Evolutionary conservation across 306 rosid species (phyloP).

Genomic region (Quercus dentata): DNA sequence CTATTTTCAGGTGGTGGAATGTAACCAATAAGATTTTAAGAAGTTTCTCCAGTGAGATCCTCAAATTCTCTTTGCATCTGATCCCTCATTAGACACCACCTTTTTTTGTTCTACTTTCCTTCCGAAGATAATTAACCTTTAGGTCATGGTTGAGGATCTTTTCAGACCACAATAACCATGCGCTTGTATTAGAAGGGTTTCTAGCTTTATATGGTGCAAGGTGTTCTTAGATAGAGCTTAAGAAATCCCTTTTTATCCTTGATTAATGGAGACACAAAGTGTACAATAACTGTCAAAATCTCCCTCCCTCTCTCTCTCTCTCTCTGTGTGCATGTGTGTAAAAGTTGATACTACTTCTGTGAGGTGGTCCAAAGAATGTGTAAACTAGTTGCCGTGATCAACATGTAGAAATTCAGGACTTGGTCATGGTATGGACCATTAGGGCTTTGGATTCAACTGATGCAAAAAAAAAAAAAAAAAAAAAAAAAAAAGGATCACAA

Average conservation of each 20-base stretch:
- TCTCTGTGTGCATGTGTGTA: constrained; percentile 19
- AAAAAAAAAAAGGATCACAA: background rate
- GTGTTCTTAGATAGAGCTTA: constrained; percentile 31
- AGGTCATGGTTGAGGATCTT: constrained; percentile 33
- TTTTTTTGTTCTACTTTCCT: constrained; percentile 11
- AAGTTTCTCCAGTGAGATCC: constrained; percentile 10
- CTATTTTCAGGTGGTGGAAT: constrained; percentile 44
- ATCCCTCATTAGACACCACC: constrained; percentile 26
- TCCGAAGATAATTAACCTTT: constrained; percentile 29
- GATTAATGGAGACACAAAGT: constrained; percentile 13
- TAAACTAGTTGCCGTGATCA: constrained; percentile 19
- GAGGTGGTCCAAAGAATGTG: constrained; percentile 27
- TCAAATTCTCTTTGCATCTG: constrained; percentile 14
- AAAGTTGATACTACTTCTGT: constrained; percentile 20
- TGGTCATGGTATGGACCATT: constrained; percentile 27
- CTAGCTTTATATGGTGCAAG: constrained; percentile 29
- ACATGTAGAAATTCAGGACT: constrained; percentile 21
- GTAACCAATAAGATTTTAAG: constrained; percentile 30
- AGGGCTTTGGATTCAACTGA: constrained; percentile 25
- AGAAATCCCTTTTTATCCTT: constrained; percentile 30
- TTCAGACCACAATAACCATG: constrained; percentile 30
- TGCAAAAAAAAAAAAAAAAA: background rate
- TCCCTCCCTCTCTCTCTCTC: constrained; percentile 3
- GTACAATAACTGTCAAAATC: constrained; percentile 6
- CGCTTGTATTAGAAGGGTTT: constrained; percentile 25